Conservation (phyloP, 208 protist genomes). For the Trypanosoma rangeli region DNA sequence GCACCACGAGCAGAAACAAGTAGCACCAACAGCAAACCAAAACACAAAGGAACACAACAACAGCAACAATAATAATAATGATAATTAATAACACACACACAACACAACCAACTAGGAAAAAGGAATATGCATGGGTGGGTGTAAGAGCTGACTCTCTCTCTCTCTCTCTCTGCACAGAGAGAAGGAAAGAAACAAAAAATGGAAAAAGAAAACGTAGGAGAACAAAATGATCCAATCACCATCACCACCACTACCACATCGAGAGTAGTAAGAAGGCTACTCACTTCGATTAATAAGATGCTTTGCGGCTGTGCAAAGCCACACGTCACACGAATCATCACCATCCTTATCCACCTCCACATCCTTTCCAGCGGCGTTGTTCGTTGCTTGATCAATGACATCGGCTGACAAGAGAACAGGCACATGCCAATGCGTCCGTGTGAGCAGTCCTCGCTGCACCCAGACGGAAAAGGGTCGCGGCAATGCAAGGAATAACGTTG, state of each 20-base stretch:
- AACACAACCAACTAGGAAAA: neutral
- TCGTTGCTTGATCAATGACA: constrained; percentile 78
- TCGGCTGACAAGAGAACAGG: constrained; percentile 55
- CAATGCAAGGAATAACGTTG: constrained; percentile 37
- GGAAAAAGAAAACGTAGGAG: neutral
- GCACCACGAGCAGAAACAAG: constrained; percentile 8
- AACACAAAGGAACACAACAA: neutral
- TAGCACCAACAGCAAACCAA: no score
- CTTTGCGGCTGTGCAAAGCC: constrained; percentile 62
- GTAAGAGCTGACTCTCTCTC: no score
- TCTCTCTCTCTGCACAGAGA: neutral
- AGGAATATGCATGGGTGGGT: neutral
- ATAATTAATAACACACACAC: neutral
- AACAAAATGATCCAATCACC: neutral
- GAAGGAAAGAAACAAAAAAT: neutral
- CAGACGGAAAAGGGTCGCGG: constrained; percentile 72
- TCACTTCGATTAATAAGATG: constrained; percentile 23
- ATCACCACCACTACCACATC: neutral
- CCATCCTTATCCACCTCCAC: constrained; percentile 74
- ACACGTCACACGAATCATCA: constrained; percentile 75
- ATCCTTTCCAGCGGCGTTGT: constrained; percentile 44
- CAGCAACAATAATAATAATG: neutral
- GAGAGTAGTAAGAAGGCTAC: constrained; percentile 6
- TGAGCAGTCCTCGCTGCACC: constrained; percentile 53
- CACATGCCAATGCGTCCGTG: constrained; percentile 68